A percentile compares a stretch with the other conserved stretches of the same genome.
Evolutionary conservation across 352 stramenopile species (phyloP).

Genomic region (Globisporangium takayamanum): DNA sequence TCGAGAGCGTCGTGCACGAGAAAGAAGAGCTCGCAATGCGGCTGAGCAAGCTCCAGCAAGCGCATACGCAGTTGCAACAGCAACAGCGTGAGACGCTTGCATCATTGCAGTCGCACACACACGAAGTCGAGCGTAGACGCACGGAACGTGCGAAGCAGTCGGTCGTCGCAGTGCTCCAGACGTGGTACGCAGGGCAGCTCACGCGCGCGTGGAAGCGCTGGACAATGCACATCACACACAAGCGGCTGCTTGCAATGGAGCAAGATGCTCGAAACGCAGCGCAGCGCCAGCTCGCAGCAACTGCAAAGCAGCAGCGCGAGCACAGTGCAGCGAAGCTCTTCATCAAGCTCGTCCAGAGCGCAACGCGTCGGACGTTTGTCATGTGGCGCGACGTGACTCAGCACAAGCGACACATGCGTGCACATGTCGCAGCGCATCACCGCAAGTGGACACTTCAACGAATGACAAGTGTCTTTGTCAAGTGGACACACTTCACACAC

Average conservation of each 20-base stretch:
- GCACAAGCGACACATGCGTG: background rate
- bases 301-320: conserved; percentile 6
- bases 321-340: background rate
- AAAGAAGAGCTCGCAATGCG: conserved; percentile 58
- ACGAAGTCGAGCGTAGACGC: conserved; percentile 13
- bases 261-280: conserved; percentile 1
- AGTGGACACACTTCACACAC: conserved; percentile 3
- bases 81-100: conserved; percentile 19
- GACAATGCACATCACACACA: conserved; percentile 7
- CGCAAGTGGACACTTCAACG: background rate
- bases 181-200: conserved; percentile 29
- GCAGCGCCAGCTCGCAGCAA: background rate
- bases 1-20: conserved; percentile 49
- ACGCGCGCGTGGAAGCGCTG: conserved; percentile 36
- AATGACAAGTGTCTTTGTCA: background rate
- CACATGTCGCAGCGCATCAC: background rate
- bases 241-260: conserved; percentile 9
- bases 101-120: conserved; percentile 17
- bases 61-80: conserved; percentile 26
- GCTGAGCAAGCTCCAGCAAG: conserved; percentile 29
- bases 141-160: conserved; percentile 19
- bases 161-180: conserved; percentile 18
- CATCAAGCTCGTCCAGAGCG: background rate
- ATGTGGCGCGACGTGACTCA: conserved; percentile 1
- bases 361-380: background rate